Percentiles rank a stretch among this genome's conserved stretches.
Conservation (phyloP, 78 protist species). For the Protostelium mycophagum region DNA sequence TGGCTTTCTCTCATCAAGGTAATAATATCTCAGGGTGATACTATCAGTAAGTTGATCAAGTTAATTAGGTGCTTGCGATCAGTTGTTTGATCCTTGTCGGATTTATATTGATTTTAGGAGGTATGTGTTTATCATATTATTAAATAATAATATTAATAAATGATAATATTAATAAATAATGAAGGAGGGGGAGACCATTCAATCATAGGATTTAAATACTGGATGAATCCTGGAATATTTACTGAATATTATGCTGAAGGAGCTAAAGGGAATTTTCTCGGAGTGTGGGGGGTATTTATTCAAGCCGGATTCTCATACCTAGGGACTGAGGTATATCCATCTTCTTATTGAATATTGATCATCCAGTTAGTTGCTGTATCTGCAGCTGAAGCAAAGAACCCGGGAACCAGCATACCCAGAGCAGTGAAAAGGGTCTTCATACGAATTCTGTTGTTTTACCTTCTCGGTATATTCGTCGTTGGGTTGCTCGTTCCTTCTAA, state of each 20-base stretch:
- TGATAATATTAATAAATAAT: neutral
- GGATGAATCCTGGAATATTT: neutral
- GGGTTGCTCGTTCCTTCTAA: neutral
- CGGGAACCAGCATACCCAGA: neutral
- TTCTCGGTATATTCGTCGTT: neutral
- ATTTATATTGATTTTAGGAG: neutral
- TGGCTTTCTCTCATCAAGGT: neutral
- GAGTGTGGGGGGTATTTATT: neutral
- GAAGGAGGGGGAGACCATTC: neutral
- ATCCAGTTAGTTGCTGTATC: neutral
- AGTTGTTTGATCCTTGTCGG: neutral
- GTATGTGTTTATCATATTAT: neutral
- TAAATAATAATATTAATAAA: neutral
- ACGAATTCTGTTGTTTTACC: neutral
- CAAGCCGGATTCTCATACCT: slow-evolving; percentile 5
- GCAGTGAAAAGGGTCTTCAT: neutral
- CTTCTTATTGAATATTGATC: neutral
- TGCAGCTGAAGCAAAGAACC: slow-evolving; percentile 3
- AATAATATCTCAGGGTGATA: neutral
- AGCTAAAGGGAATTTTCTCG: neutral
- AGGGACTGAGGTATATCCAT: slow-evolving; percentile 1
- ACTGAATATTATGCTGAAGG: neutral
- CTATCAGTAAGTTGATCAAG: neutral
- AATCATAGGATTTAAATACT: neutral
- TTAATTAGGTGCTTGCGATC: neutral